Evolutionary conservation across 2,329 filamentous ascomycete genomes (phyloP).

Genomic region (Alternaria sp.): DNA sequence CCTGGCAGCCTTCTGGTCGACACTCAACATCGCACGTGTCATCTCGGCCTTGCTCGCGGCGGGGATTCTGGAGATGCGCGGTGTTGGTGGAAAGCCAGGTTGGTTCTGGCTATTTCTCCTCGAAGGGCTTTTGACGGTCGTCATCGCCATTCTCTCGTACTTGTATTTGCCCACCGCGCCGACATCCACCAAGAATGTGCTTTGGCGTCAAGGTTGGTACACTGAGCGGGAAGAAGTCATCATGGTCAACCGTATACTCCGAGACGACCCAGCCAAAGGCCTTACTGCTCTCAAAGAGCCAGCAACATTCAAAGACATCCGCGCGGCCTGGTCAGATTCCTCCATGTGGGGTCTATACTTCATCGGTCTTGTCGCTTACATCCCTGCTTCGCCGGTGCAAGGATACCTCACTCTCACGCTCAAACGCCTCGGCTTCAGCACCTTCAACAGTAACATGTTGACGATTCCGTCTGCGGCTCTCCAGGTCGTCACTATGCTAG

Average conservation of each 20-base stretch:
- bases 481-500: conserved; percentile 59
- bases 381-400: conserved; percentile 46
- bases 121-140: conserved; percentile 41
- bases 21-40: conserved; percentile 63
- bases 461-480: conserved; percentile 53
- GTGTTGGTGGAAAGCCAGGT: conserved; percentile 56
- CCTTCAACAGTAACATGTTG: conserved; percentile 53
- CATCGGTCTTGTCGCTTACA: conserved; percentile 51
- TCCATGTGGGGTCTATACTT: conserved; percentile 64
- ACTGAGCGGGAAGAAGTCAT: conserved; percentile 70
- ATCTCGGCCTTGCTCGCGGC: conserved; percentile 62
- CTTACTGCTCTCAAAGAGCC: conserved; percentile 64
- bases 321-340: conserved; percentile 59
- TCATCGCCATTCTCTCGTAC: conserved; percentile 37
- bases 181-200: conserved; percentile 48
- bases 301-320: conserved; percentile 55
- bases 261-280: conserved; percentile 63
- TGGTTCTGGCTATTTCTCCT: conserved; percentile 63
- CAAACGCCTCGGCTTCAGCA: conserved; percentile 48
- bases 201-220: conserved; percentile 66
- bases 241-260: conserved; percentile 68
- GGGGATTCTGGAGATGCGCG: conserved; percentile 60
- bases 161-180: conserved; percentile 57
- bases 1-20: conserved; percentile 73
- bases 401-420: conserved; percentile 51